phyloP scores from a whole-genome alignment of 805 yeast genomes.

The Kodamaea restingae region DNA sequence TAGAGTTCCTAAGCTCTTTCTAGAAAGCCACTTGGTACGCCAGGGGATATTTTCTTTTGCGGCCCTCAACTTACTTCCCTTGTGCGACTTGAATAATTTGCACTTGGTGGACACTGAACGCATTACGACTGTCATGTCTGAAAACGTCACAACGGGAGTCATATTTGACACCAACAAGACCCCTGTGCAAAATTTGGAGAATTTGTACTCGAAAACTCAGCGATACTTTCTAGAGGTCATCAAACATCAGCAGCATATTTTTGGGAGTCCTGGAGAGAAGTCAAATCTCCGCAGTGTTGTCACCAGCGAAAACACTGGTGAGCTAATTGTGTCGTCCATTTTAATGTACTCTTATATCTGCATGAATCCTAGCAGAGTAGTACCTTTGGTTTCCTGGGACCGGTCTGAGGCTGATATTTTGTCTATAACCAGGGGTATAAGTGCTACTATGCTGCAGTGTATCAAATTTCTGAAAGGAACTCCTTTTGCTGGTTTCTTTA shows the following conservation, averaged over 20 bases:
- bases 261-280: slow-evolving; percentile 1
- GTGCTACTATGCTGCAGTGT: slow-evolving; percentile 4
- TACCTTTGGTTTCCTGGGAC: slow-evolving; percentile 27
- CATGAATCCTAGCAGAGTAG: slow-evolving; percentile 27
- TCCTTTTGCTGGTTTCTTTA: slow-evolving; percentile 1
- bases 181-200: slow-evolving; percentile 8
- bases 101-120: slow-evolving; percentile 7
- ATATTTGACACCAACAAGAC: slow-evolving; percentile 2
- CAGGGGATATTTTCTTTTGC: slow-evolving; percentile 23
- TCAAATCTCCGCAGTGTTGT: background rate
- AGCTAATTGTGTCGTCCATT: slow-evolving; percentile 18
- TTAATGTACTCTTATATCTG: slow-evolving; percentile 28
- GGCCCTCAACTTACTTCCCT: slow-evolving; percentile 24
- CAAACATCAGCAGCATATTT: slow-evolving; percentile 10
- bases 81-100: slow-evolving; percentile 16
- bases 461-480: background rate
- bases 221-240: slow-evolving; percentile 21
- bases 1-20: slow-evolving; percentile 24
- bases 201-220: slow-evolving; percentile 18
- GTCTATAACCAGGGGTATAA: slow-evolving; percentile 18
- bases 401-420: slow-evolving; percentile 18
- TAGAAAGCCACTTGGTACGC: slow-evolving; percentile 23
- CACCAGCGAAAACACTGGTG: slow-evolving; percentile 11
- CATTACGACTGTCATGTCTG: background rate
- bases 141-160: background rate